Conservation (phyloP, 371 early-diverging fungal species). For the Apophysomyces trapeziformis region DNA sequence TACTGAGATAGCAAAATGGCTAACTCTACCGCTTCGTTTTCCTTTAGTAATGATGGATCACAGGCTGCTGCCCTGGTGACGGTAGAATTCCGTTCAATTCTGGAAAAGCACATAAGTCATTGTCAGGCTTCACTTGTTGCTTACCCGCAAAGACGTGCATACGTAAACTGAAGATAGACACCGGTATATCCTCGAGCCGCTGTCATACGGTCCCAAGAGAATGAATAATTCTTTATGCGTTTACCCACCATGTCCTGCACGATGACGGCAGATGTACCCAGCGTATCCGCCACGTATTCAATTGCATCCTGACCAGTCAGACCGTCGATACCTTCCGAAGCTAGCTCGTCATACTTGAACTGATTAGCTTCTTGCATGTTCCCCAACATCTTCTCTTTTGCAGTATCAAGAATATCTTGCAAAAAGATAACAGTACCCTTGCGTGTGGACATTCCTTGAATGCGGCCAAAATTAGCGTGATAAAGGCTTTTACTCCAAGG, state of each 20-base stretch:
- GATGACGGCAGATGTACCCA: constrained; percentile 82
- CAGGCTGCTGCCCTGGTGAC: constrained; percentile 13
- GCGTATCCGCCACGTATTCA: constrained; percentile 67
- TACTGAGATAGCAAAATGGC: constrained; percentile 79
- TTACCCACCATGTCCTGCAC: constrained; percentile 93
- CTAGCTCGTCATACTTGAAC: constrained; percentile 67
- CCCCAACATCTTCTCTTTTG: constrained; percentile 54
- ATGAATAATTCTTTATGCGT: constrained; percentile 92
- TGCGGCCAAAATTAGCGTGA: constrained; percentile 95
- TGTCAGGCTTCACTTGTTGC: neutral
- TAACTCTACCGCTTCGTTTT: constrained; percentile 69
- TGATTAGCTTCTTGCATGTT: constrained; percentile 51
- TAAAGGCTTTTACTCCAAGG: constrained; percentile 53
- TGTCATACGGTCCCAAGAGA: constrained; percentile 92
- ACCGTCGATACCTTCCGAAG: constrained; percentile 29
- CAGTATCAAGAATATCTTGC: constrained; percentile 89
- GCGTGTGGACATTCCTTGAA: constrained; percentile 94
- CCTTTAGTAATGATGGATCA: constrained; percentile 57
- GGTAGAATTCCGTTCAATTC: constrained; percentile 33
- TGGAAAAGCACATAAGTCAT: neutral
- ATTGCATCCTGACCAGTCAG: constrained; percentile 25
- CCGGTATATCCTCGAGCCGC: constrained; percentile 95
- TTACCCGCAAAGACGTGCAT: constrained; percentile 82
- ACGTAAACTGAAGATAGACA: constrained; percentile 94
- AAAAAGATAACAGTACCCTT: constrained; percentile 94